phyloP scores from a whole-genome alignment of 768 basidiomycete genomes.

The Hygrophoropsis aurantiaca region DNA sequence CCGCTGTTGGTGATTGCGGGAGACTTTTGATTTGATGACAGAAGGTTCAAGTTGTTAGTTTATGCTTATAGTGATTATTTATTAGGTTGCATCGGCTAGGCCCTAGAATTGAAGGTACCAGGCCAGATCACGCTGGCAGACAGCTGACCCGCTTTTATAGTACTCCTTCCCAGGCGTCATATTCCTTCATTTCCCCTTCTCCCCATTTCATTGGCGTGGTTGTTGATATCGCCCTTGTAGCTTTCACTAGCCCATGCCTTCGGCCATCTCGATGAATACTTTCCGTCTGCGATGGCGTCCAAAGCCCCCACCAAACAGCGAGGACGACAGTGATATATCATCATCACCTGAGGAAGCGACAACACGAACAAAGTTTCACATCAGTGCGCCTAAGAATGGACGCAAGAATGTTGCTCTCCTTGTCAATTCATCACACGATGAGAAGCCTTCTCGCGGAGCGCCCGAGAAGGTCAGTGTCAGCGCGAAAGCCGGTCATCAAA shows the following conservation, averaged over 20 bases:
- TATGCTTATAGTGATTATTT: too few species aligned
- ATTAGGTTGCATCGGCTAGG: neutral
- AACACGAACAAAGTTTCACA: constrained; percentile 4
- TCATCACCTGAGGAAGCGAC: constrained; percentile 15
- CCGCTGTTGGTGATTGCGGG: too few species aligned
- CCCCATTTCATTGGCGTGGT: neutral
- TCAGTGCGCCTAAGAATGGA: constrained; percentile 2
- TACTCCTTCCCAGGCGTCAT: neutral
- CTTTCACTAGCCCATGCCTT: constrained; percentile 7
- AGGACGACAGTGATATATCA: constrained; percentile 23
- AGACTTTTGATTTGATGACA: too few species aligned
- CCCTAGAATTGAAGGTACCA: neutral
- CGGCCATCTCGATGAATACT: constrained; percentile 5
- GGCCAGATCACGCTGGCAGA: neutral
- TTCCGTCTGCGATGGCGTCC: constrained; percentile 22
- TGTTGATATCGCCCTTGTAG: neutral
- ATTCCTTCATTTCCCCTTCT: neutral
- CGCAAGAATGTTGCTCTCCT: constrained; percentile 6
- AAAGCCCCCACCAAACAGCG: neutral
- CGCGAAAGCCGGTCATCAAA: constrained; percentile 1
- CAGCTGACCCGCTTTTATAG: neutral
- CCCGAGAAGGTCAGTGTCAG: neutral
- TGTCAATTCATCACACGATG: neutral
- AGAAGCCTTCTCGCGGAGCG: neutral
- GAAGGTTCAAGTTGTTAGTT: too few species aligned